phyloP scores from a whole-genome alignment of 805 yeast genomes.

The Hanseniaspora taiwanica region DNA sequence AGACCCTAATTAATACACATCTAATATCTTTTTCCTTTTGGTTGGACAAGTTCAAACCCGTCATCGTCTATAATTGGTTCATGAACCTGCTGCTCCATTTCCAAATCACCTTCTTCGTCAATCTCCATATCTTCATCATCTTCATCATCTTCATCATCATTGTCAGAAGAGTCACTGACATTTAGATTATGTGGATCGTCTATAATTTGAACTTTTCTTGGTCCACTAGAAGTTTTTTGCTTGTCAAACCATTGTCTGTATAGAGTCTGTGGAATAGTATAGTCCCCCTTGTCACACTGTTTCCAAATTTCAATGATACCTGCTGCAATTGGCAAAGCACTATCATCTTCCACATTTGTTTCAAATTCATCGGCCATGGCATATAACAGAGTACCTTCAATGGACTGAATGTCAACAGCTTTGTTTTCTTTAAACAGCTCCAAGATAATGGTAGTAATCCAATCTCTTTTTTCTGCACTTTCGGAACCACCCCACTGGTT shows the following conservation, averaged over 20 bases:
- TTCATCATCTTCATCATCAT: conserved; percentile 29
- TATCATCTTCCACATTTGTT: conserved; percentile 75
- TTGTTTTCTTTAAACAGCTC: conserved; percentile 56
- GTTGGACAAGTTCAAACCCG: conserved; percentile 82
- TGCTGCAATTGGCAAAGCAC: conserved; percentile 63
- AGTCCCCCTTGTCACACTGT: conserved; percentile 44
- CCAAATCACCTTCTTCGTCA: conserved; percentile 14
- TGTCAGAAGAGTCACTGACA: conserved; percentile 41
- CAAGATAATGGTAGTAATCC: conserved; percentile 75
- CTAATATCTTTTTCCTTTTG: conserved; percentile 39
- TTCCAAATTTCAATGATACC: conserved; percentile 52
- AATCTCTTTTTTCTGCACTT: conserved; percentile 82
- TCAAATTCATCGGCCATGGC: conserved; percentile 96
- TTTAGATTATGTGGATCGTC: conserved; percentile 41
- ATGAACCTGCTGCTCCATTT: conserved; percentile 8
- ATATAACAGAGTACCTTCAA: conserved; percentile 74
- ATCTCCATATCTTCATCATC: conserved; percentile 27
- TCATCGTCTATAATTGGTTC: conserved; percentile 83
- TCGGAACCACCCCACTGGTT: conserved; percentile 95
- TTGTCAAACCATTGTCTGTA: conserved; percentile 48
- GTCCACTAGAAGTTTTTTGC: conserved; percentile 23
- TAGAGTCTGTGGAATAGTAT: conserved; percentile 40
- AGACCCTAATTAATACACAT: neutral
- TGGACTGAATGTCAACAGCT: conserved; percentile 59
- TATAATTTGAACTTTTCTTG: conserved; percentile 32